These are phyloP conservation scores for Pseudoturritis turrita DNA, from an alignment of 345 rosid species.

Conservation along the genomic window DNA sequence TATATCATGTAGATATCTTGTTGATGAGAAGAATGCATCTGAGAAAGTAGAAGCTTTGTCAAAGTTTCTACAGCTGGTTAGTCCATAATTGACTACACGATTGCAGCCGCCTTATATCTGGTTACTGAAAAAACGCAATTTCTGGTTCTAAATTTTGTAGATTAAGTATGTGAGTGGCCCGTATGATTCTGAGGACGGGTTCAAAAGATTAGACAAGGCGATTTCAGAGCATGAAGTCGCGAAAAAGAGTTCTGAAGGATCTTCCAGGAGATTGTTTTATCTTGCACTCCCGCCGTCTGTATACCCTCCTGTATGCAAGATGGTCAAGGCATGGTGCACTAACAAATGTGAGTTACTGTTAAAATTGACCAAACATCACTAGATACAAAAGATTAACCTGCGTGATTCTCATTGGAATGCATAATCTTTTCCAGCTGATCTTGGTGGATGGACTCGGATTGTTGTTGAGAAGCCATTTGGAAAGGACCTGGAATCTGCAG, in stretches of 20 bases:
- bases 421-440: slow-evolving; percentile 58
- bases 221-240: slow-evolving; percentile 69
- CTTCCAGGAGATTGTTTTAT: slow-evolving; percentile 85
- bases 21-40: slow-evolving; percentile 43
- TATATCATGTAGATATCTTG: slow-evolving; percentile 56
- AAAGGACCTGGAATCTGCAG: slow-evolving; percentile 81
- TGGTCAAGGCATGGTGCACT: slow-evolving; percentile 81
- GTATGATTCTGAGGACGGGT: slow-evolving; percentile 83
- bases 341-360: slow-evolving; percentile 64
- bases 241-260: slow-evolving; percentile 59
- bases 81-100: slow-evolving; percentile 26
- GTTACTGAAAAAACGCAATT: not conserved
- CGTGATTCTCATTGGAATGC: not conserved
- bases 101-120: too few relatives aligned
- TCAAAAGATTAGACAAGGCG: slow-evolving; percentile 61
- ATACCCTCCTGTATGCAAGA: slow-evolving; percentile 87
- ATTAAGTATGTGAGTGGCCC: slow-evolving; percentile 90
- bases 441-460: slow-evolving; percentile 94
- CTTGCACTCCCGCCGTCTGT: slow-evolving; percentile 97
- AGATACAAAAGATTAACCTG: not conserved
- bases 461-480: slow-evolving; percentile 99
- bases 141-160: slow-evolving; percentile 35
- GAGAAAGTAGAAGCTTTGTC: slow-evolving; percentile 38
- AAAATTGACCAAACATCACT: not conserved
- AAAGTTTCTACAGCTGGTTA: slow-evolving; percentile 72